Evolutionary conservation across 1,284 basidiomycete species (phyloP).

Genomic region (Malassezia cuniculi): DNA sequence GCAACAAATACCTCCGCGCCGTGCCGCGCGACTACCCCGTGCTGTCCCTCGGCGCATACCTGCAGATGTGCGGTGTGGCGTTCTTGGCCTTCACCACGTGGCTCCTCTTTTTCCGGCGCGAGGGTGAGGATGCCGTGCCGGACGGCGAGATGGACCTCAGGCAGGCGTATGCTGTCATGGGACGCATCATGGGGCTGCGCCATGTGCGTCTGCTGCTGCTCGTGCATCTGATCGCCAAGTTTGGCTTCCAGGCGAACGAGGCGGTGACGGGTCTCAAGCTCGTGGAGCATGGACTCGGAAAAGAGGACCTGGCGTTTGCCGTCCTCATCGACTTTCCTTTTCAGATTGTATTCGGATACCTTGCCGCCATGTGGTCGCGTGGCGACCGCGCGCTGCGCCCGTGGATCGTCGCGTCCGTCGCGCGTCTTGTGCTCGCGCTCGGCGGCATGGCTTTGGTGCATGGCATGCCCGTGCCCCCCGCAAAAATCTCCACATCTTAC

Average conservation of each 20-base stretch:
- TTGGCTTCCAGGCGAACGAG: conserved; percentile 91
- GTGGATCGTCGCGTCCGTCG: conserved; percentile 87
- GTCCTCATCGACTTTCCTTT: conserved; percentile 97
- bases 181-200: conserved; percentile 77
- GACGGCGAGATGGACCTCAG: conserved; percentile 60
- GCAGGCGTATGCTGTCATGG: conserved; percentile 85
- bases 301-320: conserved; percentile 86
- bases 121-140: conserved; percentile 52
- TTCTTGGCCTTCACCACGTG: conserved; percentile 75
- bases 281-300: conserved; percentile 86
- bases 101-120: conserved; percentile 76
- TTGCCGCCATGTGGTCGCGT: conserved; percentile 72
- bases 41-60: conserved; percentile 66
- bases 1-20: conserved; percentile 60
- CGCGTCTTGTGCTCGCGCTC: conserved; percentile 60
- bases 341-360: conserved; percentile 87
- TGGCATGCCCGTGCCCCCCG: conserved; percentile 66
- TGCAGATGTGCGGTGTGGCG: conserved; percentile 70
- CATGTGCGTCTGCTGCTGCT: conserved; percentile 81
- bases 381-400: conserved; percentile 46
- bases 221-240: conserved; percentile 80
- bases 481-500: conserved; percentile 56
- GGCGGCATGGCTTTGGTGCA: conserved; percentile 65
- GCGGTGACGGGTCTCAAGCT: conserved; percentile 84
- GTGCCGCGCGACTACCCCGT: conserved; percentile 60